phyloP scores from a whole-genome alignment of 106 monocot species.

The Acanthochlamys bracteata region DNA sequence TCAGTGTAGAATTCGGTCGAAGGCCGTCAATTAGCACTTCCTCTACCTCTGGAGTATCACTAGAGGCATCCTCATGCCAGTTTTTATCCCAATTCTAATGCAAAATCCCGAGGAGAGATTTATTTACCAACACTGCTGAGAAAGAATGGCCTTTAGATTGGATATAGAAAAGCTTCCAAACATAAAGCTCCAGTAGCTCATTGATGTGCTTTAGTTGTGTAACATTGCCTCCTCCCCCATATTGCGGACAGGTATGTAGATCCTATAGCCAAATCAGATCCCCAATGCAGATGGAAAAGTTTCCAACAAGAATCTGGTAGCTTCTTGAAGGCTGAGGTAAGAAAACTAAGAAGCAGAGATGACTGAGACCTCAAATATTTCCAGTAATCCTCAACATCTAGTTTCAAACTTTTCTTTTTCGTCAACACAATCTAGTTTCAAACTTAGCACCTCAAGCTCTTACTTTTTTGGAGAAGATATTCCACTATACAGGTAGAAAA shows the following conservation, averaged over 20 bases:
- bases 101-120: constrained; percentile 4
- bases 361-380: neutral
- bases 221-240: constrained; percentile 1
- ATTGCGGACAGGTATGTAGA: neutral
- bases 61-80: neutral
- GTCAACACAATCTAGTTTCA: too few species aligned
- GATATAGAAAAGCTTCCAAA: too few species aligned
- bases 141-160: too few species aligned
- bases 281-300: constrained; percentile 7
- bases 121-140: constrained; percentile 18
- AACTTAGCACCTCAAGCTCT: too few species aligned
- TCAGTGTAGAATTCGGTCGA: constrained; percentile 11
- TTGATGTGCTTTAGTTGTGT: neutral
- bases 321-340: too few species aligned
- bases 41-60: neutral
- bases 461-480: too few species aligned
- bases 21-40: constrained; percentile 19
- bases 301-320: neutral
- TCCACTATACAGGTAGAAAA: neutral
- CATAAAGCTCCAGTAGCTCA: too few species aligned
- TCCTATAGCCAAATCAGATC: neutral
- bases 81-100: too few species aligned
- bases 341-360: too few species aligned
- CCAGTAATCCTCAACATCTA: neutral
- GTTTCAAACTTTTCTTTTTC: neutral